Percentiles rank a stretch among this genome's conserved stretches.
Conservation (phyloP, 1,284 basidiomycete species). For the Tilletiopsis washingtonensis region DNA sequence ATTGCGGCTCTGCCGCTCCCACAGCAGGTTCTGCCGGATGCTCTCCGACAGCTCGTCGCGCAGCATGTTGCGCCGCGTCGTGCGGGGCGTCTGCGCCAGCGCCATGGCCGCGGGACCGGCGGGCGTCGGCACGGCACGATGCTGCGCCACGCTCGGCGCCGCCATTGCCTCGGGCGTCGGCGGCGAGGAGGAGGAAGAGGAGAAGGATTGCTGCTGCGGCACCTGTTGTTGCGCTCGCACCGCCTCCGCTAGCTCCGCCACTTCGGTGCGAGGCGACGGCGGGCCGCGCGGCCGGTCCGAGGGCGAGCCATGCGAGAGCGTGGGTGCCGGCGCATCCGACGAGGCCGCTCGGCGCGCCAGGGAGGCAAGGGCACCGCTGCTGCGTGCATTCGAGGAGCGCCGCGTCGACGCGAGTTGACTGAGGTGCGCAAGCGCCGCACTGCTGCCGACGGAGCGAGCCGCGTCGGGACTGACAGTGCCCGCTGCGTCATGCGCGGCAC, state of each 20-base stretch:
- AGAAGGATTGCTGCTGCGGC: neutral
- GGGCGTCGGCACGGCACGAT: slow-evolving; percentile 48
- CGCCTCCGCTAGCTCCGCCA: neutral
- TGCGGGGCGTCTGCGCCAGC: slow-evolving; percentile 69
- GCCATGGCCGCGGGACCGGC: slow-evolving; percentile 63
- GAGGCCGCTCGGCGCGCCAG: too few species aligned
- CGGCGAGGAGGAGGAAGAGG: neutral
- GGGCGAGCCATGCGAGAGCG: too few species aligned
- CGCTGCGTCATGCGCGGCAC: too few species aligned
- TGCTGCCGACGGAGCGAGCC: neutral
- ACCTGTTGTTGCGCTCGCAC: too few species aligned
- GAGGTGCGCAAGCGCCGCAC: neutral
- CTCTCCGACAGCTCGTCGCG: slow-evolving; percentile 76
- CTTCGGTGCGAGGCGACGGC: neutral
- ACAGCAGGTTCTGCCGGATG: slow-evolving; percentile 69
- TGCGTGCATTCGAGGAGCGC: neutral
- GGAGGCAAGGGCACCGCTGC: too few species aligned
- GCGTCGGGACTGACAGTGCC: neutral
- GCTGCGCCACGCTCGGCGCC: slow-evolving; percentile 15
- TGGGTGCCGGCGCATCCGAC: too few species aligned
- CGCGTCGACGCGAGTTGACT: neutral
- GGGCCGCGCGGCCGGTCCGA: neutral
- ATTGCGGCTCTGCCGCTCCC: slow-evolving; percentile 58
- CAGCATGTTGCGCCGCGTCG: slow-evolving; percentile 74
- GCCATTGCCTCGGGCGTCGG: too few species aligned